These are phyloP conservation scores for Tylopilus rubrobrunneus DNA, from an alignment of 768 basidiomycete genomes.

Conservation along the genomic window DNA sequence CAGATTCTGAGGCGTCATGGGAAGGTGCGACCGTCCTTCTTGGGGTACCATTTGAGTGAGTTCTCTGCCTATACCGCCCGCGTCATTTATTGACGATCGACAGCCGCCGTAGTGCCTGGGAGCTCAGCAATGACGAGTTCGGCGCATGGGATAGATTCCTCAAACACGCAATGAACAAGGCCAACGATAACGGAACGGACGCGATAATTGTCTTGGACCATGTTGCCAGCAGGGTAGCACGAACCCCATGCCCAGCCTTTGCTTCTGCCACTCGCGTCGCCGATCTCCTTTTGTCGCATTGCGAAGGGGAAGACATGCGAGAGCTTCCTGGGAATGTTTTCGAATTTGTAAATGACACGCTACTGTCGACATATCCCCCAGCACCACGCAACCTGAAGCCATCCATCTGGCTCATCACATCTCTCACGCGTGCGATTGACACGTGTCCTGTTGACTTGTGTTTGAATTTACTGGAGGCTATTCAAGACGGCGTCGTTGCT, in stretches of 20 bases:
- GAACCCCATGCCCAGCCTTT: slow-evolving; percentile 36
- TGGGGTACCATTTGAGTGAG: slow-evolving; percentile 61
- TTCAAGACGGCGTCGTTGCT: slow-evolving; percentile 51
- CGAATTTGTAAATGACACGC: slow-evolving; percentile 56
- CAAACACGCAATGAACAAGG: slow-evolving; percentile 47
- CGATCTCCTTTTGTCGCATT: slow-evolving; percentile 56
- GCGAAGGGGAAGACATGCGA: slow-evolving; percentile 47
- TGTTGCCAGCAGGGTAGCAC: slow-evolving; percentile 46
- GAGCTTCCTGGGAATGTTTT: slow-evolving; percentile 53
- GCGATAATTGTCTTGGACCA: slow-evolving; percentile 49
- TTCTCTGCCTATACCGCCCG: slow-evolving; percentile 13
- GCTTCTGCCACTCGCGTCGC: slow-evolving; percentile 50
- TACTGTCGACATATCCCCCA: slow-evolving; percentile 65
- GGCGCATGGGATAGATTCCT: slow-evolving; percentile 59
- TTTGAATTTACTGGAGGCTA: slow-evolving; percentile 40
- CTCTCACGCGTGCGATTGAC: slow-evolving; percentile 53
- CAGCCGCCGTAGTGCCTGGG: slow-evolving; percentile 47
- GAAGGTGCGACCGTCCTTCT: slow-evolving; percentile 51
- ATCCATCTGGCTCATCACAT: slow-evolving; percentile 59
- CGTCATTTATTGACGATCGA: slow-evolving; percentile 5
- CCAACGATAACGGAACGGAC: slow-evolving; percentile 59
- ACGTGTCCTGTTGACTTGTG: slow-evolving; percentile 48
- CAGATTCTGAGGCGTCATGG: slow-evolving; percentile 44
- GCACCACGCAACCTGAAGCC: slow-evolving; percentile 48
- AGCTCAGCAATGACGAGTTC: slow-evolving; percentile 50